A percentile compares a stretch with the other conserved stretches of the same genome.
phyloP scores from a whole-genome alignment of 2,329 filamentous ascomycete genomes.

The Aspergillus quadricinctus region DNA sequence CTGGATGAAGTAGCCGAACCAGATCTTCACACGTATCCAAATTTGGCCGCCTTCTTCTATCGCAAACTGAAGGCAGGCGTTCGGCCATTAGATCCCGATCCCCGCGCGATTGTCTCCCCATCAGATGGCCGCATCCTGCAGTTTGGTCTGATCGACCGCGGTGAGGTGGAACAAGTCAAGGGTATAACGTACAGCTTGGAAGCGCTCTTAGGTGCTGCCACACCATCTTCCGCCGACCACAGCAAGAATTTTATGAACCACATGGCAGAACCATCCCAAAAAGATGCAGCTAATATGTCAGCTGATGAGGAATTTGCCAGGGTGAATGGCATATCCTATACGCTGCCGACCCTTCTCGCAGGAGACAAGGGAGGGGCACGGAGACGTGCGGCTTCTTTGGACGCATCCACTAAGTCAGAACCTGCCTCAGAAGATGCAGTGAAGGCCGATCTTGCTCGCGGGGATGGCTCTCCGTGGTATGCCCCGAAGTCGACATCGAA shows the following conservation, averaged over 20 bases:
- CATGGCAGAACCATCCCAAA: conserved; percentile 28
- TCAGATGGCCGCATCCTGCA: conserved; percentile 89
- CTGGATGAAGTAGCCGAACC: conserved; percentile 82
- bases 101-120: conserved; percentile 76
- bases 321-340: conserved; percentile 94
- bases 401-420: conserved; percentile 67
- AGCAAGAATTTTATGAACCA: conserved; percentile 32
- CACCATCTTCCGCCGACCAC: conserved; percentile 38
- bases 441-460: conserved; percentile 72
- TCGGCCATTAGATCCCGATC: conserved; percentile 77
- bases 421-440: conserved; percentile 77
- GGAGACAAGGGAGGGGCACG: conserved; percentile 51
- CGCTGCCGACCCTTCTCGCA: conserved; percentile 79
- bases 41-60: conserved; percentile 96
- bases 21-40: conserved; percentile 85
- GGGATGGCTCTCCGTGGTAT: conserved; percentile 63
- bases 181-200: conserved; percentile 97
- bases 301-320: conserved; percentile 88
- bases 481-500: conserved; percentile 58
- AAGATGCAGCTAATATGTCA: conserved; percentile 62
- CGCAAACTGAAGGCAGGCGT: conserved; percentile 84
- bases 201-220: conserved; percentile 71
- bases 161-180: conserved; percentile 97
- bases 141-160: conserved; percentile 85
- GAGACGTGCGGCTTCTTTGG: conserved; percentile 54